Evolutionary conservation across 345 rosid species (phyloP), one percentile per base, ranked within the genome.

Genomic region (Leavenworthia alabamica): DNA sequence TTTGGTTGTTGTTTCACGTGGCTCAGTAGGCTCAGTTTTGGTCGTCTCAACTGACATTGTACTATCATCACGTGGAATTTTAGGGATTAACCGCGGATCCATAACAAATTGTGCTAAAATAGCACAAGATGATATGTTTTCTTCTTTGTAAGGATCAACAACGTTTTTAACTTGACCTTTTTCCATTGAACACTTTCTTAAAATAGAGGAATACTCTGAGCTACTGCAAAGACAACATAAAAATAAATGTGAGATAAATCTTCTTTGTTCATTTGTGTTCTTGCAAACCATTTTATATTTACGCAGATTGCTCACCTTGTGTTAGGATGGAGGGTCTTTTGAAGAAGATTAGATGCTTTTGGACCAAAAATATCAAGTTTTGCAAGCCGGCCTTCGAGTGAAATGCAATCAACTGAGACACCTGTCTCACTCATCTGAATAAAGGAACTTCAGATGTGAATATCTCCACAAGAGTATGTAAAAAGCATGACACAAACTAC

Each of bases 381-480:
- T 64, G 87, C 87, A 78, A 86, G 82, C 31, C 76, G 83, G 48
- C 96, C 96, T 64, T 89, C 98, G 3, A 81, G 83, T 36, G 89
- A 92, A 56, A 77, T 65, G 73, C 88, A 82, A 55, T 67, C 77
- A 39, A 86, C 66, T 43, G 56, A 60, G 23, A 59, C 59, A 61
- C 84, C 76, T 44, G 57, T 73, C 64, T 76, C 86, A 62, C 62
- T 64, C 81, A 73, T 78, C 96, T 92, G 83, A 48, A 73, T 15
- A 8, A 17, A 58, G 46, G 3, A 31, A 37, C 62, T 36, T 22
- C 4, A 52, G n/a, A 41, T 6, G n/a, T 64, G 45, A 51, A 36
- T 42, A 59, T 51, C 41, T 52, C 46, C 49, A 14, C 32, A 37
- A 57, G 16, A 29, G 7, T 20, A 63, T 47, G 44, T n/a, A n/a